Evolutionary conservation across 768 basidiomycete genomes (phyloP), one percentile per base, ranked within the genome.

Genomic region (Rickenella mellea): DNA sequence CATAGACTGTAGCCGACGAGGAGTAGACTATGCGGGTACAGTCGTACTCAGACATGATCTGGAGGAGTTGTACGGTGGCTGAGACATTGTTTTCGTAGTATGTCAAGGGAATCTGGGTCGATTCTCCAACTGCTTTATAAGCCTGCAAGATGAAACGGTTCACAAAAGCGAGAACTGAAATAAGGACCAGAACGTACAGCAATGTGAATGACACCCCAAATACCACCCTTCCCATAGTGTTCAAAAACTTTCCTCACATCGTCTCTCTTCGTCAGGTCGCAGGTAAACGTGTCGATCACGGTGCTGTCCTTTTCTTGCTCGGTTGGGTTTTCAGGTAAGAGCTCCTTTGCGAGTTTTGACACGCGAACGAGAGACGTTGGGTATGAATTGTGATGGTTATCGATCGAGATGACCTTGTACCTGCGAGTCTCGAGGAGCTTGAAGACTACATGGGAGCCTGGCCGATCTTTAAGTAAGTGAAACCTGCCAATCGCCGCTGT

Each of bases 1-100:
- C 96, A 57, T 99, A 99, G 20, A 99, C 96, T 14, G 96, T 98
- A 5, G 96, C 96, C 19, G 91, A 94, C 9, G 93, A 97, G 1
- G 96, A 98, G 68, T 97, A 99, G 40, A 99, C 94, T 44, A 99
- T 67, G 46, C 89, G 77, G 41, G 74, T 72, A 66, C 87, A 89
- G 48, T 82, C 80, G 62, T 78, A 89, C 41, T 84, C 84, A 30
- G 69, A 65, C 92, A 94, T 94, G 50, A 76, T 69, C 67, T 92
- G 83, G 49, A 96, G 69, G 17, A 98, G 79, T 39, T 73, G 80
- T 43, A 96, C 63, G 6, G 92, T 93, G 5, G 90, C 93, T 32
- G 75, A 63, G 43, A 99, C 96, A 55, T 99, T 99, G 69, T 91
- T 92, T 51, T 75, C 68, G 61, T 98, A 99, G 65, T 99, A 99